Base-by-base conservation (phyloP, 106 monocot genomes). In the Phalaenopsis aphrodite region DNA sequence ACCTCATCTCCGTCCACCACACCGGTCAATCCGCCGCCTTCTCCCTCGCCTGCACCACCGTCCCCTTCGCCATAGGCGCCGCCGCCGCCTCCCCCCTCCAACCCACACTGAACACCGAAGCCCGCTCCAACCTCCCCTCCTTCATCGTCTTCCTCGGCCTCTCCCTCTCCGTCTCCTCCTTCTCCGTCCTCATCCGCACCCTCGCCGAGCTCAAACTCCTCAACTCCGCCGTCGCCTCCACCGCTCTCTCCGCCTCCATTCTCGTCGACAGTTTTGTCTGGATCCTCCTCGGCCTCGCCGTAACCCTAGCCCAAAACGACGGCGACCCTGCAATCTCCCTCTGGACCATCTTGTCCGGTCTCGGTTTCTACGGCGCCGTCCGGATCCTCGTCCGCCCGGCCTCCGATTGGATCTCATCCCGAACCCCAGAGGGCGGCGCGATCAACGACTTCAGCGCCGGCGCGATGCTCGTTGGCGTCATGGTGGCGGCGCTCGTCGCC, bases 181-280 rank as follows among this genome's bases (percentile, higher is more conserved):
- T 89, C 84, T 82, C 87, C 21, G 77, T 85, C 41, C 87, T 89
- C 18, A 77, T 79, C 1, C 82, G 82, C 66, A 69, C 46, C 56
- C 80, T 87, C n/a, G 82, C 84, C 41, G 81, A 89, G 56, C 86
- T 86, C 75, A 86, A 86, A 75, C 82, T 86, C 16, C 82, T 86
- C 41, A 82, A 75, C 79, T 76, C 86, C n/a, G 10, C 5, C 41
- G 37, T 86, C 49, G 86, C 82, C 4, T 23, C 61, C 48, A 82
- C 79, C 24, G 86, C 88, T 2, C 55, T 88, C 55, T 79, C 89
- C 0, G 42, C 87, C 30, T 77, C 89, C 23, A 78, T 89, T 37
- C 66, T 82, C 81, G 77, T 69, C 80, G 83, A 89, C 82, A 61
- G 75, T 75, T 64, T 58, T 42, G 78, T 87, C 0, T 92, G 89